Evolutionary conservation across 371 early-diverging fungal genomes (phyloP), one percentile per base, ranked within the genome.

Genomic region (Mucor indicus): DNA sequence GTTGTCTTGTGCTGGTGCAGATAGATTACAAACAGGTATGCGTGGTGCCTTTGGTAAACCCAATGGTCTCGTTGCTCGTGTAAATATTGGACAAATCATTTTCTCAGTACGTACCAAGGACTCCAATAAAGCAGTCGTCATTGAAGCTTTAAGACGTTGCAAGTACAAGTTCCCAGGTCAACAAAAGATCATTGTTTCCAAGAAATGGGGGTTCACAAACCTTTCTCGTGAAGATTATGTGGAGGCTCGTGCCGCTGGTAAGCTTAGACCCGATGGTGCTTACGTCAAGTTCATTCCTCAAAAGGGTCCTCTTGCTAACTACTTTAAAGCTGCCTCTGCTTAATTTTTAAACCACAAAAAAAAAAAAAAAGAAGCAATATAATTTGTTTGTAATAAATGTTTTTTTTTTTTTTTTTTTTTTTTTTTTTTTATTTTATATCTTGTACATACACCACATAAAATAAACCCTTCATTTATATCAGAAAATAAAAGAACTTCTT

Each of bases 1-100:
- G 99, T 91, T 99, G 90, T 98, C 98, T 60, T 99, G 99, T 82
- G 99, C 99, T 69, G 99, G 99, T 83, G 99, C 99, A 67, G 99
- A 99, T 92, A 83, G 99, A 82, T 90, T 99, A 67, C 99, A 99
- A 84, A 94, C 94, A 60, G 99, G 99, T 87, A 99, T 99, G 99
- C 94, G 99, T 84, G 99, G 99, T 78, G 98, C 99, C 67, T 99
- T 88, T 75, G 99, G 99, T 68, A 99, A 99, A 90, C 99, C 99
- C 67, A 85, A 90, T 60, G 99, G 99, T 72, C 84, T 89, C 57
- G 99, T 93, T 56, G 99, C 99, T 58, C 95, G 99, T 82, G 98
- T 99, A 73, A 83, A 95, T 84, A 96, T 99, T 83, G 98, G 98
- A 37, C 99, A 99, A 84, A 84, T 95, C 57, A 87, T 99, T 68